These are phyloP conservation scores for Papiliotrema laurentii DNA, from an alignment of 1,284 basidiomycete genomes.

Conservation along the genomic window DNA sequence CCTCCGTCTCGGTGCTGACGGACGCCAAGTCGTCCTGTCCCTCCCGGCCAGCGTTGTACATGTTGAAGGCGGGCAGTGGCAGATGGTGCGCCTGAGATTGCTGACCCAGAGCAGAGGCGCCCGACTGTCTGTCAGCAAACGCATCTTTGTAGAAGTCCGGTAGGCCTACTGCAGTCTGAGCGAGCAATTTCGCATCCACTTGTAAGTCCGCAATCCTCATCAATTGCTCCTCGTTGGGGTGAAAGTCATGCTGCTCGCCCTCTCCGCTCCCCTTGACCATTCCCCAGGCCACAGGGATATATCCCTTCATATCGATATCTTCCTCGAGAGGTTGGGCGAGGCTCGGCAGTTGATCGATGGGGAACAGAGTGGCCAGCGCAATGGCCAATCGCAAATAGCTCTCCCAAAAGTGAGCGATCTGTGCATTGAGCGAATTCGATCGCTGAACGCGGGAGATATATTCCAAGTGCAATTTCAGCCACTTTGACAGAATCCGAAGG, in stretches of 20 bases:
- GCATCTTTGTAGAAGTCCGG: neutral
- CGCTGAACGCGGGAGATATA: conserved; percentile 54
- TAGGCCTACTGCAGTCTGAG: conserved; percentile 27
- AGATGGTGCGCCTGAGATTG: conserved; percentile 22
- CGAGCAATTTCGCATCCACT: conserved; percentile 59
- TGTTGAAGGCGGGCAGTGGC: conserved; percentile 35
- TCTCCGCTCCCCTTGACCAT: conserved; percentile 22
- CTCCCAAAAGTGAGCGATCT: conserved; percentile 61
- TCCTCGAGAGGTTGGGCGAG: conserved; percentile 74
- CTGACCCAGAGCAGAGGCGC: neutral
- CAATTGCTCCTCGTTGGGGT: conserved; percentile 91
- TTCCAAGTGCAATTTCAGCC: conserved; percentile 74
- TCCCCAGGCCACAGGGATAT: conserved; percentile 68
- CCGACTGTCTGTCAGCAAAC: neutral
- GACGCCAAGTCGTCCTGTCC: conserved; percentile 56
- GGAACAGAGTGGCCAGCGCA: conserved; percentile 65
- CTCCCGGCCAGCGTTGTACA: neutral
- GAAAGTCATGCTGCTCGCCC: conserved; percentile 50
- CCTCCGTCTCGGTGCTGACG: conserved; percentile 66
- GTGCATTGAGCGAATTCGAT: conserved; percentile 19
- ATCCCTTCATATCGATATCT: conserved; percentile 84
- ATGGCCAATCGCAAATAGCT: conserved; percentile 66
- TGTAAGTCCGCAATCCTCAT: conserved; percentile 88
- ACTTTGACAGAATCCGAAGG: conserved; percentile 80
- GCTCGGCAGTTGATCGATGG: conserved; percentile 60